Conservation (phyloP, 768 basidiomycete genomes). For the Termitomyces sp. region DNA sequence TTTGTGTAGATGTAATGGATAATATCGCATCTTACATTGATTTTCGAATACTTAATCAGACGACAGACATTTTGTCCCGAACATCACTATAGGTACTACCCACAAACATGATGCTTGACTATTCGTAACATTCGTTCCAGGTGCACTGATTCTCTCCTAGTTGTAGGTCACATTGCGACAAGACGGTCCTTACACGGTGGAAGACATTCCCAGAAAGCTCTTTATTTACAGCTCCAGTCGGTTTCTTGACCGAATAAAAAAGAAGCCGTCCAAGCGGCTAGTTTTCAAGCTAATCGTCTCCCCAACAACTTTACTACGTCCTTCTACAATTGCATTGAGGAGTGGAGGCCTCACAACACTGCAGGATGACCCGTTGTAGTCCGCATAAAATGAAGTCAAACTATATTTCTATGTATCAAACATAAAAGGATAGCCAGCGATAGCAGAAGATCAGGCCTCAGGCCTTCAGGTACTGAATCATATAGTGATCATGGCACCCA, state of each 20-base stretch:
- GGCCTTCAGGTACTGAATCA: conserved; percentile 14
- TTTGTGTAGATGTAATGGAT: conserved; percentile 88
- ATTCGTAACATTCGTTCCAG: conserved; percentile 28
- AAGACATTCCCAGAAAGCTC: no score
- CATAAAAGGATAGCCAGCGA: background rate
- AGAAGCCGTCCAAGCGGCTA: no score
- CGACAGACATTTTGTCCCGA: conserved; percentile 91
- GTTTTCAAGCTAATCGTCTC: no score
- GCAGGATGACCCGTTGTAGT: background rate
- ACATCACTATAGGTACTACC: conserved; percentile 87
- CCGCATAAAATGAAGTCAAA: background rate
- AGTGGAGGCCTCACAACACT: background rate
- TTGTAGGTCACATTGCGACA: no score
- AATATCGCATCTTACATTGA: conserved; percentile 16
- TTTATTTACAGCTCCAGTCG: no score
- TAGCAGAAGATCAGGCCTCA: background rate
- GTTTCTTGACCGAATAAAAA: no score
- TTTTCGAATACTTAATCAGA: conserved; percentile 5
- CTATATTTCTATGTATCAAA: background rate
- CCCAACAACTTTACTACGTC: no score
- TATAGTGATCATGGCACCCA: conserved; percentile 34
- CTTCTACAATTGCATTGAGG: no score
- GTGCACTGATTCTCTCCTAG: conserved; percentile 85
- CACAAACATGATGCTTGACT: background rate
- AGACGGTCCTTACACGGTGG: no score